A percentile compares a stretch with the other conserved stretches of the same genome.
phyloP scores from a whole-genome alignment of 495 filamentous ascomycete genomes.

The Neurospora sp. region DNA sequence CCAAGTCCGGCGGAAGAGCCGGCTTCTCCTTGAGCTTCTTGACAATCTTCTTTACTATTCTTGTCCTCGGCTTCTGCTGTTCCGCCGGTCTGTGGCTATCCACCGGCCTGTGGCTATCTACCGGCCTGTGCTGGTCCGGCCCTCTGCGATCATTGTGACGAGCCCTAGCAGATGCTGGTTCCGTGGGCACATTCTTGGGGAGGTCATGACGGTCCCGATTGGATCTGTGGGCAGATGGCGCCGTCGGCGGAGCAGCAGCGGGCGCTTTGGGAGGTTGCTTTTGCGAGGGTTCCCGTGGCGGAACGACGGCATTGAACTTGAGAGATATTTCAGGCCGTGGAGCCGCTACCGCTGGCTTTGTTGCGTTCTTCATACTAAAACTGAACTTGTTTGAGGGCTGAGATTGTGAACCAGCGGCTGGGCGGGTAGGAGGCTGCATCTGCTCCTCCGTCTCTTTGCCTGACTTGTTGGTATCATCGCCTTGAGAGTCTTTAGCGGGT shows the following conservation, averaged over 20 bases:
- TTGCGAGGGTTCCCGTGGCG: constrained; percentile 25
- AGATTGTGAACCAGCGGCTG: constrained; percentile 41
- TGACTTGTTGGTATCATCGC: constrained; percentile 48
- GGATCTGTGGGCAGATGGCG: constrained; percentile 1
- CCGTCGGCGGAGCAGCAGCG: constrained; percentile 26
- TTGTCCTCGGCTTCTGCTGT: constrained; percentile 36
- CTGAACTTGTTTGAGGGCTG: constrained; percentile 58
- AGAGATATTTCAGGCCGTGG: constrained; percentile 65
- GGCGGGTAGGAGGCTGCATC: constrained; percentile 33
- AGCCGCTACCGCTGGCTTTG: constrained; percentile 48
- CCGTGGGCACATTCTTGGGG: constrained; percentile 37
- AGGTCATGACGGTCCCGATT: constrained; percentile 34
- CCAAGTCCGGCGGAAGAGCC: constrained; percentile 57
- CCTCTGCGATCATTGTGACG: constrained; percentile 37
- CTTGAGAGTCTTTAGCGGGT: constrained; percentile 52
- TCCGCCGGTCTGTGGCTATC: constrained; percentile 24
- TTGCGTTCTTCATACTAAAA: constrained; percentile 68
- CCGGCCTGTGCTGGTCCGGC: constrained; percentile 25
- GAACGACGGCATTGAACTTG: constrained; percentile 51
- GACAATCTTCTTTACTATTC: constrained; percentile 56
- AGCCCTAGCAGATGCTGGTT: constrained; percentile 41
- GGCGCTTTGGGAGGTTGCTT: constrained; percentile 16
- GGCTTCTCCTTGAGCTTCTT: constrained; percentile 65
- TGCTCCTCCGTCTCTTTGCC: constrained; percentile 33
- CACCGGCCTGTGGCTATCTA: constrained; percentile 21